phyloP scores from a whole-genome alignment of 192 early-diverging fungal genomes.

The Mycoemilia scoparia region DNA sequence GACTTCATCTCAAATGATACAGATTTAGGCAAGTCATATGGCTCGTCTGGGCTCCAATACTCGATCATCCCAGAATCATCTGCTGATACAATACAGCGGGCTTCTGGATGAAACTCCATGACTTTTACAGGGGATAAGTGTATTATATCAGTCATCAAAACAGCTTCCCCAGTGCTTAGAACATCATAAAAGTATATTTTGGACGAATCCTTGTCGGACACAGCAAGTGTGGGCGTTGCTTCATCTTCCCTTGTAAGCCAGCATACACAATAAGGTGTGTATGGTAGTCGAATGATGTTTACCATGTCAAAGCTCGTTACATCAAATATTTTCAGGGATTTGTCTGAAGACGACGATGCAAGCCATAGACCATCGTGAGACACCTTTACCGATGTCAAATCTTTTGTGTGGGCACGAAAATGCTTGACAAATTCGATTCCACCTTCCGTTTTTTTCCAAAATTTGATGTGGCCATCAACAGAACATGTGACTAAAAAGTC shows the following conservation, averaged over 20 bases:
- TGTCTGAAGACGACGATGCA: slow-evolving; percentile 68
- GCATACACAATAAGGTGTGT: slow-evolving; percentile 54
- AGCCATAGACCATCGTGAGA: slow-evolving; percentile 64
- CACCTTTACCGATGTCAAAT: slow-evolving; percentile 33
- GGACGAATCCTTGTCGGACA: slow-evolving; percentile 53
- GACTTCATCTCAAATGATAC: slow-evolving; percentile 70
- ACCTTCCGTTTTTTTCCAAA: slow-evolving; percentile 86
- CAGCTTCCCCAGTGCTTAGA: slow-evolving; percentile 38
- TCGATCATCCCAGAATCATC: slow-evolving; percentile 84
- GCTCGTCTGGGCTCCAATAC: slow-evolving; percentile 72
- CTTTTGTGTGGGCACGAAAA: slow-evolving; percentile 66
- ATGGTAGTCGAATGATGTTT: slow-evolving; percentile 71
- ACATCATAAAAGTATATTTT: slow-evolving; percentile 72
- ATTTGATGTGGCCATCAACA: slow-evolving; percentile 91
- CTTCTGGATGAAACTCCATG: slow-evolving; percentile 61
- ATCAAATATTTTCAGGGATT: slow-evolving; percentile 85
- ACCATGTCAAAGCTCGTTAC: slow-evolving; percentile 98
- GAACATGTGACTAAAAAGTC: slow-evolving; percentile 93
- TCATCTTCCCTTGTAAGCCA: slow-evolving; percentile 78
- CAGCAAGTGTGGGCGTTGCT: slow-evolving; percentile 63
- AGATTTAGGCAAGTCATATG: slow-evolving; percentile 36
- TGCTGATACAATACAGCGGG: slow-evolving; percentile 61
- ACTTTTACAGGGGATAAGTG: slow-evolving; percentile 57
- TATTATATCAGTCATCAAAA: slow-evolving; percentile 42
- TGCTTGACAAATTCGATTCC: slow-evolving; percentile 99